Base-by-base conservation (phyloP, 2,329 filamentous ascomycete genomes). In the Chaetomiaceae sp. region DNA sequence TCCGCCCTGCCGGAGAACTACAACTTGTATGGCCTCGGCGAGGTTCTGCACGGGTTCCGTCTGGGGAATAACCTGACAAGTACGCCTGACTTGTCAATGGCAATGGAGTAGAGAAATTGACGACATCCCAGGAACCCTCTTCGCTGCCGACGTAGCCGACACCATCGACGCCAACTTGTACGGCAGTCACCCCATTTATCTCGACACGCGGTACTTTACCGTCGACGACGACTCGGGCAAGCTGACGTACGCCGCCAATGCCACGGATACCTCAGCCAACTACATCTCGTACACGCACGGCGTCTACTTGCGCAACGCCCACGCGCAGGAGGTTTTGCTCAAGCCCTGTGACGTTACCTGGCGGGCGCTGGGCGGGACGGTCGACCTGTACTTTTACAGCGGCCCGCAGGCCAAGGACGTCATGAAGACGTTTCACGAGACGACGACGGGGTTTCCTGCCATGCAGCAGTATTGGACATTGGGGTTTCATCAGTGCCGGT, bases 381-480 rank as follows among this genome's bases (percentile, higher is more conserved):
- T 94, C 50, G 89, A 94, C 65, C 73, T 94, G 17, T 91, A 89
- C 68, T 89, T 94, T 71, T 88, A 87, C 63, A 79, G 85, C 12
- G 89, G 89, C 0, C 87, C 88, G 0, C 83, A 77, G 0, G 84
- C 85, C 53, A 75, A 79, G 6, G 80, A 85, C 12, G 83, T 91
- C 22, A 88, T 83, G 15, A 82, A 81, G 65, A 78, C 86, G 36
- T 94, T 92, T 65, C 84, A 88, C 58, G 69, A 72, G 53, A 83
- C 79, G 49, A 80, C 84, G 1, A 74, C 85, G 47, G 88, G 89
- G 0, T 72, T 88, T 5, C 88, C 89, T 1, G 84, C 84, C 0
- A 84, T 92, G 82, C 86, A 91, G 65, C 84, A 88, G 60, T 94
- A 94, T 71, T 92, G 83, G 76, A 83, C 85, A 0, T 82, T 95